phyloP scores from a whole-genome alignment of 176 grass and related monocot species.

The Rhipidocladum racemiflorum region DNA sequence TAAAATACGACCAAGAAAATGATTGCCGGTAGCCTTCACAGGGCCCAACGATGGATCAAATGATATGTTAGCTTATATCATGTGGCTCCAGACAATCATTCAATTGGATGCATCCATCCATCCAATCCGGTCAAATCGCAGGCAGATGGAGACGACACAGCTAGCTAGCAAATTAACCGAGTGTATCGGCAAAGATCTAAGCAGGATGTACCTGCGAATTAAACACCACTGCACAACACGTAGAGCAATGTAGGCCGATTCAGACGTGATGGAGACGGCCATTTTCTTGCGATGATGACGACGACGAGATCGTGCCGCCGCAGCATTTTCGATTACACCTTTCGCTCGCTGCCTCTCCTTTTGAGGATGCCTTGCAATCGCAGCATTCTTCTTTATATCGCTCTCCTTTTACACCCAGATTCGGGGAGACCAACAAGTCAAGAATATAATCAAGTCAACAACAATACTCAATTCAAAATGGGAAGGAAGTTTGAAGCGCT shows the following conservation, averaged over 20 bases:
- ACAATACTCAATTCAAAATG: background rate
- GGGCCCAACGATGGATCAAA: conserved; percentile 5
- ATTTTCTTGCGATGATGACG: conserved; percentile 3
- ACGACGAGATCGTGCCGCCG: background rate
- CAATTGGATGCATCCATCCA: background rate
- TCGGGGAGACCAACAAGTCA: conserved; percentile 11
- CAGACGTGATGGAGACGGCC: conserved; percentile 17
- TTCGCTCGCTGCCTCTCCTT: conserved; percentile 40
- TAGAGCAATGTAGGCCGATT: background rate
- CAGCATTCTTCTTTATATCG: conserved; percentile 25
- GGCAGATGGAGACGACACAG: background rate
- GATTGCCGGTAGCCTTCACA: conserved; percentile 22
- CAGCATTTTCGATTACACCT: conserved; percentile 34
- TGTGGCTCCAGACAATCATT: conserved; percentile 1
- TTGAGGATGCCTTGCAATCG: conserved; percentile 29
- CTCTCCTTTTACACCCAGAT: background rate
- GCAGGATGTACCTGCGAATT: too few species aligned
- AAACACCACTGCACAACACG: background rate
- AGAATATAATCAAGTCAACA: conserved; percentile 1
- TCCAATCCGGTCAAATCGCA: background rate
- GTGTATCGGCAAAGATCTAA: too few species aligned
- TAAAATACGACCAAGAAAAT: conserved; percentile 18
- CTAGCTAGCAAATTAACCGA: too few species aligned
- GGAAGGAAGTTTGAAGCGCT: background rate
- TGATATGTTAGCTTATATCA: conserved; percentile 18